Evolutionary conservation across 2,329 filamentous ascomycete genomes (phyloP), one percentile per base, ranked within the genome.

Genomic region (Alternaria sp.): DNA sequence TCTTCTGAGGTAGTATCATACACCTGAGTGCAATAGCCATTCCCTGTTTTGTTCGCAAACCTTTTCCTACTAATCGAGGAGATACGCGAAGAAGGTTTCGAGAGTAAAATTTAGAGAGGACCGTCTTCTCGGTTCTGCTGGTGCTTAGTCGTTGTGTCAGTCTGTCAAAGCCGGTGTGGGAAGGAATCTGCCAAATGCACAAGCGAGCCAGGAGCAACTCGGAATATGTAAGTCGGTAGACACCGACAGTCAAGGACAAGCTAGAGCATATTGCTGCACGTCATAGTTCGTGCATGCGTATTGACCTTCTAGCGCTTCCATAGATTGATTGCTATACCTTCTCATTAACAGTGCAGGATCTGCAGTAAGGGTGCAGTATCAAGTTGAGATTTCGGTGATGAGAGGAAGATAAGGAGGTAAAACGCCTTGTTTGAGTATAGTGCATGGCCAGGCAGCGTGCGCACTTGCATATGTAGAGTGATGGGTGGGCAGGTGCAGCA

Each of bases 311-410:
- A 64, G 64, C 57, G 64, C 54, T 61, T 55, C 54, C 44, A 54
- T 57, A 64, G 61, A 65, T 66, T 66, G 61, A 52, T 50, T 45
- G 56, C 59, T 52, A 56, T 62, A 45, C 57, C 50, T 36, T 32
- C 54, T 63, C 54, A 67, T 65, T 40, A 50, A 61, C 32, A 17
- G 23, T 60, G 62, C 62, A 57, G 57, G 67, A 70, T 70, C 68
- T 67, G 58, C 66, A 46, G 54, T 65, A 49, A 67, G 68, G 64
- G 58, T 60, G 50, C n/a, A 50, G 59, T 64, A 49, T 64, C 54
- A 47, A 28, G 58, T 65, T 54, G 57, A 57, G 43, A 54, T 59
- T 52, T 58, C 59, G 57, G 45, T 58, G 46, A 63, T 47, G 51
- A 60, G 45, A 59, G 44, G 25, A 46, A 59, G 58, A 61, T 59